phyloP scores from a whole-genome alignment of 495 filamentous ascomycete species.

The Xylaria cubensis region DNA sequence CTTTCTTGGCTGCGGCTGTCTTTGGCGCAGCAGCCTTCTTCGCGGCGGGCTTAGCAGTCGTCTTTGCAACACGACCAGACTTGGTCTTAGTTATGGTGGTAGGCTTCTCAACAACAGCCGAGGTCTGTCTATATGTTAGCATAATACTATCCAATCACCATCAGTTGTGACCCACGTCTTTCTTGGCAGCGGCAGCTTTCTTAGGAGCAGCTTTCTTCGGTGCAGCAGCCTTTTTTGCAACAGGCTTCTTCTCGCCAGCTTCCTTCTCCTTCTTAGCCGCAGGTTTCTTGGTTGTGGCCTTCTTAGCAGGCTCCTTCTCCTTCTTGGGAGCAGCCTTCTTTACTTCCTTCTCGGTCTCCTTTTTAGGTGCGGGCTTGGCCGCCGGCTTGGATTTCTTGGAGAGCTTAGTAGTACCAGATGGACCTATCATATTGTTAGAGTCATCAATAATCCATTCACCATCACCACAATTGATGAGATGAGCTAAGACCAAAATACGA shows the following conservation, averaged over 20 bases:
- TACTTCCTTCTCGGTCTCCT: slow-evolving; percentile 56
- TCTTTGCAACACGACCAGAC: slow-evolving; percentile 87
- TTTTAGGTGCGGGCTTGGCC: slow-evolving; percentile 54
- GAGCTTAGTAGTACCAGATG: slow-evolving; percentile 95
- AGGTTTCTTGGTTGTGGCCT: slow-evolving; percentile 52
- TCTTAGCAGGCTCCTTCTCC: slow-evolving; percentile 53
- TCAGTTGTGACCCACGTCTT: slow-evolving; percentile 44
- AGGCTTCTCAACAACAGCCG: slow-evolving; percentile 75
- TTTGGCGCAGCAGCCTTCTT: slow-evolving; percentile 66
- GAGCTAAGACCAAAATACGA: not conserved
- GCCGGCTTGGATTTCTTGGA: slow-evolving; percentile 75
- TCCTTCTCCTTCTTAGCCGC: slow-evolving; percentile 63
- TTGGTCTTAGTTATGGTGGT: slow-evolving; percentile 85
- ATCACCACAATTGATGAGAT: not conserved
- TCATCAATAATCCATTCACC: not conserved
- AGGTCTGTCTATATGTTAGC: slow-evolving; percentile 39
- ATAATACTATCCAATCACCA: not conserved
- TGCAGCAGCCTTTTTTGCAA: slow-evolving; percentile 58
- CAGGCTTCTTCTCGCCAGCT: slow-evolving; percentile 52
- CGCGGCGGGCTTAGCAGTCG: slow-evolving; percentile 58
- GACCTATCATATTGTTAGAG: slow-evolving; percentile 59
- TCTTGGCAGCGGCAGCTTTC: slow-evolving; percentile 57
- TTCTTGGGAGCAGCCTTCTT: slow-evolving; percentile 46
- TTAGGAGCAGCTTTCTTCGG: slow-evolving; percentile 63
- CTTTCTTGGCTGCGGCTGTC: slow-evolving; percentile 70